These are phyloP conservation scores for Glaciozyma martinii DNA, from an alignment of 768 basidiomycete species.

Conservation along the genomic window DNA sequence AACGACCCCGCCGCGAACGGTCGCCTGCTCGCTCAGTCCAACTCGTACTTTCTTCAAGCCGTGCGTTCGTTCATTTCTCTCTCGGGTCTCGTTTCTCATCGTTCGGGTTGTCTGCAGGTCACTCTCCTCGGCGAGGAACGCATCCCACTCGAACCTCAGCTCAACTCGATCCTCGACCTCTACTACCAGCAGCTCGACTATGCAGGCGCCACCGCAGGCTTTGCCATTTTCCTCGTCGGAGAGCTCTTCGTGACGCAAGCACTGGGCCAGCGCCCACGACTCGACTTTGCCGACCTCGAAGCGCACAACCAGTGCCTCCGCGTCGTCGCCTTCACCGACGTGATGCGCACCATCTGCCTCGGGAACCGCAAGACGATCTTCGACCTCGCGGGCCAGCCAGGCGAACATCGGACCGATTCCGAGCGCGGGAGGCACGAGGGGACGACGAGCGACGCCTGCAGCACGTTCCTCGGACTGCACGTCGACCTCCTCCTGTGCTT, in stretches of 20 bases:
- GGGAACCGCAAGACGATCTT: slow-evolving; percentile 16
- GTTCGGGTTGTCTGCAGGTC: background rate
- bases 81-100: too few species aligned
- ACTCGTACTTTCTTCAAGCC: background rate
- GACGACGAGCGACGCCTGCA: background rate
- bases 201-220: slow-evolving; percentile 12
- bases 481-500: slow-evolving; percentile 26
- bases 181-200: slow-evolving; percentile 11
- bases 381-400: slow-evolving; percentile 9
- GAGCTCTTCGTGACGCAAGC: slow-evolving; percentile 23
- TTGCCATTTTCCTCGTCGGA: slow-evolving; percentile 22
- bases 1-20: background rate
- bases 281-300: slow-evolving; percentile 8
- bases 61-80: slow-evolving; percentile 7
- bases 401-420: slow-evolving; percentile 9
- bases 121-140: slow-evolving; percentile 1
- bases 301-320: background rate
- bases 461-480: slow-evolving; percentile 19
- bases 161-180: background rate
- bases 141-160: slow-evolving; percentile 27
- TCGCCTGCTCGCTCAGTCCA: background rate
- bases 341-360: slow-evolving; percentile 20
- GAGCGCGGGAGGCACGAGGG: background rate
- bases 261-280: slow-evolving; percentile 11
- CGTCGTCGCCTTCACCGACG: slow-evolving; percentile 21